Conservation (phyloP, 495 filamentous ascomycete genomes). For the Hypoxylon cercidicola region DNA sequence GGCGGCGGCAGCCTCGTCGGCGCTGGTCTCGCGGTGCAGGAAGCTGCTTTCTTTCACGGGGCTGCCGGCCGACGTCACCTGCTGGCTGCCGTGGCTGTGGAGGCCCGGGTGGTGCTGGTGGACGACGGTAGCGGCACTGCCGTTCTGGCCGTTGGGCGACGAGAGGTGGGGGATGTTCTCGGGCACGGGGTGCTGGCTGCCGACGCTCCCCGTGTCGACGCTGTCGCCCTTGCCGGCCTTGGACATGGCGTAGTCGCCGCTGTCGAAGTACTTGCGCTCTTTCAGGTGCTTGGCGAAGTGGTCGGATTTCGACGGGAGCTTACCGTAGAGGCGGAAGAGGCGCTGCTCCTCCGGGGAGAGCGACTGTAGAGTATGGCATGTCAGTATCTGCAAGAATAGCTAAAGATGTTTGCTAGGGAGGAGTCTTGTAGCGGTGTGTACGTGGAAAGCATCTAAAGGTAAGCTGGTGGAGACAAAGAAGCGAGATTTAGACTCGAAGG, state of each 20-base stretch:
- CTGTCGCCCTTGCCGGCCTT: conserved; percentile 98
- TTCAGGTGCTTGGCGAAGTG: conserved; percentile 97
- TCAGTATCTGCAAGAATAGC: conserved; percentile 21
- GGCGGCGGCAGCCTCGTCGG: conserved; percentile 68
- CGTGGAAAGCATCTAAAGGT: conserved; percentile 4
- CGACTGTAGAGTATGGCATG: conserved; percentile 63
- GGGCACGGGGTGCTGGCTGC: conserved; percentile 91
- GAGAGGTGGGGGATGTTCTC: conserved; percentile 96
- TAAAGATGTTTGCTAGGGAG: conserved; percentile 16
- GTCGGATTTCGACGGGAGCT: conserved; percentile 94
- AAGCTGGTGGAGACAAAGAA: conserved; percentile 24
- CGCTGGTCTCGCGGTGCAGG: conserved; percentile 78
- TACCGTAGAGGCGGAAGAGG: conserved; percentile 95
- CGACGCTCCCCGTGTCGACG: conserved; percentile 91
- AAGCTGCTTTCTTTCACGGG: conserved; percentile 89
- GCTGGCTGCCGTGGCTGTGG: conserved; percentile 57
- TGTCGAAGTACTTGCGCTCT: conserved; percentile 99
- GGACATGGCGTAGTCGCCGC: conserved; percentile 95
- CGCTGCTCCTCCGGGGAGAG: conserved; percentile 93
- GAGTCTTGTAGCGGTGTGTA: conserved; percentile 21
- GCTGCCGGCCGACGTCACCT: conserved; percentile 71
- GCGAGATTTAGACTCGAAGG: conserved; percentile 2
- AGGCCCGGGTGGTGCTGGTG: conserved; percentile 56
- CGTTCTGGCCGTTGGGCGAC: conserved; percentile 64
- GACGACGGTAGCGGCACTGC: conserved; percentile 57